These are phyloP conservation scores for Colletotrichum sp. DNA, from an alignment of 2,329 filamentous ascomycete species.

Conservation along the genomic window DNA sequence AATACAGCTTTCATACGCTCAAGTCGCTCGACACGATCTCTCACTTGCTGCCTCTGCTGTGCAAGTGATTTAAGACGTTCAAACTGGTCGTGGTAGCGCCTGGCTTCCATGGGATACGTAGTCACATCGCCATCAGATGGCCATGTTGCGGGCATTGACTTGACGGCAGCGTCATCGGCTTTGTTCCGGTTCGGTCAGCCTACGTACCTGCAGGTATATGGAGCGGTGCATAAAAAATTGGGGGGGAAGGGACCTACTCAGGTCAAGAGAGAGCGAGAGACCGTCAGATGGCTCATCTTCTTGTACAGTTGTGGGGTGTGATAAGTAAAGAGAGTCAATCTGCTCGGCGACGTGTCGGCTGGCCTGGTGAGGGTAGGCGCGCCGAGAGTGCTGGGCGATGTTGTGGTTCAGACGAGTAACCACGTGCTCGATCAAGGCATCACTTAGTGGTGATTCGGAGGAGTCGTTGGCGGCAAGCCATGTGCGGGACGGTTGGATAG, in stretches of 20 bases:
- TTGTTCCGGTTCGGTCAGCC: neutral
- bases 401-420: conserved; percentile 64
- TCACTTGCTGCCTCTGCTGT: conserved; percentile 42
- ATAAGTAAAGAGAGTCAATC: conserved; percentile 69
- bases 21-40: conserved; percentile 50
- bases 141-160: conserved; percentile 54
- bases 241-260: conserved; percentile 38
- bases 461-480: conserved; percentile 55
- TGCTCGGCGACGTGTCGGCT: conserved; percentile 75
- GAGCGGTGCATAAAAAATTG: neutral
- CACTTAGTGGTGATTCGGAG: conserved; percentile 45
- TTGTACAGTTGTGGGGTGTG: conserved; percentile 33
- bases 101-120: conserved; percentile 50
- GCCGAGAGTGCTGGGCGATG: conserved; percentile 68
- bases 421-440: conserved; percentile 60
- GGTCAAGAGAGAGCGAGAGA: conserved; percentile 46
- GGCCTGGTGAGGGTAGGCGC: conserved; percentile 72
- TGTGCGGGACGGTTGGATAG: conserved; percentile 58
- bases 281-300: conserved; percentile 44
- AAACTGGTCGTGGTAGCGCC: conserved; percentile 57
- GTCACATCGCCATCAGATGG: conserved; percentile 39
- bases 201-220: neutral
- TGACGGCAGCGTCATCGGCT: conserved; percentile 50
- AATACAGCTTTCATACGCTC: conserved; percentile 56
- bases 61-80: conserved; percentile 55